These are phyloP conservation scores for Penstemon eatonii DNA, from an alignment of 257 asterid genomes.

Conservation along the genomic window DNA sequence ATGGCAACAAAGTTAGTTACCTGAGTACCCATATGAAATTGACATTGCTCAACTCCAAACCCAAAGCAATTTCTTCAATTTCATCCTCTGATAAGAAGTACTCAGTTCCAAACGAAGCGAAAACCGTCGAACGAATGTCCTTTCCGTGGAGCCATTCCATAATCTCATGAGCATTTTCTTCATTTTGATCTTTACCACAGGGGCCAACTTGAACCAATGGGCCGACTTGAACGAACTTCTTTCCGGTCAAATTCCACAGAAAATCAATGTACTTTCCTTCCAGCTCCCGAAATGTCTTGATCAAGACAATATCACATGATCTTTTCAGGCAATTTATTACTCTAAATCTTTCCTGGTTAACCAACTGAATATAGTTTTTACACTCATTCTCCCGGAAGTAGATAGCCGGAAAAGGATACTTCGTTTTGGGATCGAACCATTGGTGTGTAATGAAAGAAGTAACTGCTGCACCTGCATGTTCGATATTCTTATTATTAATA, in stretches of 20 bases:
- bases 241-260: constrained; percentile 23
- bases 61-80: constrained; percentile 38
- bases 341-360: constrained; percentile 19
- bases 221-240: constrained; percentile 42
- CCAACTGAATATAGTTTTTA: neutral
- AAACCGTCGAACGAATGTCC: constrained; percentile 32
- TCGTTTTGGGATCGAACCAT: neutral
- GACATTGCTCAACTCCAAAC: constrained; percentile 39
- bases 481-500: no score
- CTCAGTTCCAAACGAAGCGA: constrained; percentile 46
- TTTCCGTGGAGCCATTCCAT: constrained; percentile 39
- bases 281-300: constrained; percentile 35
- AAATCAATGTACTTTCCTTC: constrained; percentile 46
- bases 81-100: constrained; percentile 38
- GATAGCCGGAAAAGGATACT: constrained; percentile 38
- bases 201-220: constrained; percentile 30
- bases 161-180: constrained; percentile 16
- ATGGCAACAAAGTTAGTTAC: no score
- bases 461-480: constrained; percentile 32
- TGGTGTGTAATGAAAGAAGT: constrained; percentile 22
- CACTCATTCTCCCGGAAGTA: constrained; percentile 11
- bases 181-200: neutral
- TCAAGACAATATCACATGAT: constrained; percentile 34
- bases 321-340: constrained; percentile 16
- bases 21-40: constrained; percentile 40